Evolutionary conservation across 306 rosid genomes (phyloP).

Genomic region (Quercus dentata): DNA sequence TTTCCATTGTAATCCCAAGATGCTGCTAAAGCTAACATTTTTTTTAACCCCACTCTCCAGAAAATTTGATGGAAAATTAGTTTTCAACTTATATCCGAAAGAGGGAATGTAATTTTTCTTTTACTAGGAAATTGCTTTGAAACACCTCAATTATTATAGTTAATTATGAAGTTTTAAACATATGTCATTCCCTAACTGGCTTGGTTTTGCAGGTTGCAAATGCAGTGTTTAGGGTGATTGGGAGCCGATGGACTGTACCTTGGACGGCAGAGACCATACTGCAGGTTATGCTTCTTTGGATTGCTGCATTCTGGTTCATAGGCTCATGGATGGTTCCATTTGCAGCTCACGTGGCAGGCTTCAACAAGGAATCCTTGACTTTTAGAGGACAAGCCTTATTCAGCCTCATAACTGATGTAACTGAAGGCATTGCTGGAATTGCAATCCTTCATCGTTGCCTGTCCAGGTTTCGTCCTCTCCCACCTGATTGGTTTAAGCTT

Average conservation of each 20-base stretch:
- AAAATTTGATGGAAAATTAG: neutral
- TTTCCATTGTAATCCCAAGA: neutral
- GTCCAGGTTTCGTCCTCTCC: constrained; percentile 82
- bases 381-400: constrained; percentile 84
- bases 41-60: neutral
- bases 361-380: constrained; percentile 72
- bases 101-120: neutral
- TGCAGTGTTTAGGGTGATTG: constrained; percentile 47
- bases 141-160: neutral
- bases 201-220: constrained; percentile 54
- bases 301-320: constrained; percentile 85
- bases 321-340: constrained; percentile 92
- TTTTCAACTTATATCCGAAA: neutral
- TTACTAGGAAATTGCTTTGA: neutral
- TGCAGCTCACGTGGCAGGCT: constrained; percentile 74
- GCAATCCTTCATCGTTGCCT: constrained; percentile 75
- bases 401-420: constrained; percentile 85
- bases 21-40: neutral
- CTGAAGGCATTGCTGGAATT: constrained; percentile 85
- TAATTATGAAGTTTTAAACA: constrained; percentile 5
- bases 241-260: constrained; percentile 81
- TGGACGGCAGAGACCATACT: constrained; percentile 87
- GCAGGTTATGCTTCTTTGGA: constrained; percentile 99
- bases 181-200: constrained; percentile 1
- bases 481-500: constrained; percentile 92